Evolutionary conservation across 208 protist genomes (phyloP).

Genomic region (Naegleria fowleri): DNA sequence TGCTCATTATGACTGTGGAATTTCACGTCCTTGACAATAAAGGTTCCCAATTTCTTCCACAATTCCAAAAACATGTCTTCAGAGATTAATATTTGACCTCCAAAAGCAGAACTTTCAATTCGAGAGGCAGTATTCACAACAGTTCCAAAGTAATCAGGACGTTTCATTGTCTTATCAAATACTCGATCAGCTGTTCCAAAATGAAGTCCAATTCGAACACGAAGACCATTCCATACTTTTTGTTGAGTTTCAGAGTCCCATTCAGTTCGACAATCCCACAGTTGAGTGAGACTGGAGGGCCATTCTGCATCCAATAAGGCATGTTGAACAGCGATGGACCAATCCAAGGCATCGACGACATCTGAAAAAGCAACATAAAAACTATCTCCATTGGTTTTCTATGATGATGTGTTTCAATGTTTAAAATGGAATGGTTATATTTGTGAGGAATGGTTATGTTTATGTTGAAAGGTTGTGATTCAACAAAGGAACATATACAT

Average conservation of each 20-base stretch:
- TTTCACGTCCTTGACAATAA: background rate
- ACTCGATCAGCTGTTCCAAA: background rate
- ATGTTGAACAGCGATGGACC: background rate
- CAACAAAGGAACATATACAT: too few species aligned
- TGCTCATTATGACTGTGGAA: background rate
- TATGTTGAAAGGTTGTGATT: too few species aligned
- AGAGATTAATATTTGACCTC: conserved; percentile 40
- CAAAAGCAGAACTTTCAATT: conserved; percentile 32
- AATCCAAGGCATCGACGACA: background rate
- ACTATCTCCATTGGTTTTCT: background rate
- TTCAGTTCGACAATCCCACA: background rate
- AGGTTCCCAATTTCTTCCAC: background rate
- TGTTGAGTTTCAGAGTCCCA: background rate
- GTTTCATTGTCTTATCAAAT: background rate
- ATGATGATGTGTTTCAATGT: too few species aligned
- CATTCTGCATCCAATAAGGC: background rate
- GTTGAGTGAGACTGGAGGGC: background rate
- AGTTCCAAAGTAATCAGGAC: conserved; percentile 45
- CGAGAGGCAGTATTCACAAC: conserved; percentile 41
- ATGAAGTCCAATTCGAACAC: background rate
- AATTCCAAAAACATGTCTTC: conserved; percentile 13
- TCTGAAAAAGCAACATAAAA: background rate
- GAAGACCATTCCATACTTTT: background rate
- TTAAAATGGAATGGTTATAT: too few species aligned
- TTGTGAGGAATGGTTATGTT: too few species aligned